phyloP scores from a whole-genome alignment of 495 filamentous ascomycete genomes.

The Neurospora discreta region DNA sequence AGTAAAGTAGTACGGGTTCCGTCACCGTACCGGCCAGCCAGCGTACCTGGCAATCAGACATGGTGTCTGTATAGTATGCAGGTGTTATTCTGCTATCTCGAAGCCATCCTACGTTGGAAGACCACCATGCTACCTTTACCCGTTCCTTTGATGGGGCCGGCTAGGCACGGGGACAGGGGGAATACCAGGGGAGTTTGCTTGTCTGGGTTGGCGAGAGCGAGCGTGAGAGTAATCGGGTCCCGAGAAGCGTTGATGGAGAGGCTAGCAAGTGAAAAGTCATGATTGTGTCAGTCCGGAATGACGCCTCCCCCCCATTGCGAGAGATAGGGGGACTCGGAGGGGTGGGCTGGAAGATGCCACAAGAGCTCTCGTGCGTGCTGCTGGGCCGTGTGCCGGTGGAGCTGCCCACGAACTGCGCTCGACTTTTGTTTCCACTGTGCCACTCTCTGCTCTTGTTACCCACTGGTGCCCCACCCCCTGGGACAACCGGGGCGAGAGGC shows the following conservation, averaged over 20 bases:
- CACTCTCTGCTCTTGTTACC: conserved; percentile 1
- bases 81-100: background rate
- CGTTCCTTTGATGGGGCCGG: background rate
- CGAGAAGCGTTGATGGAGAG: background rate
- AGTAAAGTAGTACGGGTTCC: background rate
- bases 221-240: background rate
- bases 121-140: background rate
- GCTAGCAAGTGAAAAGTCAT: background rate
- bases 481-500: conserved; percentile 13
- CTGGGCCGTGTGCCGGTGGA: conserved; percentile 4
- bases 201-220: background rate
- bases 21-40: background rate
- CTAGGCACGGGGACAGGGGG: background rate
- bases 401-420: conserved; percentile 1
- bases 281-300: background rate
- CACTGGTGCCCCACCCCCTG: conserved; percentile 6
- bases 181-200: background rate
- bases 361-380: background rate
- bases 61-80: background rate
- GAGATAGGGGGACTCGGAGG: background rate
- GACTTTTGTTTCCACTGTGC: conserved; percentile 10
- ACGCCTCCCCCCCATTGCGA: background rate
- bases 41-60: background rate
- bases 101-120: background rate
- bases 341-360: background rate